Evolutionary conservation across 2,329 filamentous ascomycete species (phyloP), one percentile per base, ranked within the genome.

Genomic region (Sphaerulina musiva): DNA sequence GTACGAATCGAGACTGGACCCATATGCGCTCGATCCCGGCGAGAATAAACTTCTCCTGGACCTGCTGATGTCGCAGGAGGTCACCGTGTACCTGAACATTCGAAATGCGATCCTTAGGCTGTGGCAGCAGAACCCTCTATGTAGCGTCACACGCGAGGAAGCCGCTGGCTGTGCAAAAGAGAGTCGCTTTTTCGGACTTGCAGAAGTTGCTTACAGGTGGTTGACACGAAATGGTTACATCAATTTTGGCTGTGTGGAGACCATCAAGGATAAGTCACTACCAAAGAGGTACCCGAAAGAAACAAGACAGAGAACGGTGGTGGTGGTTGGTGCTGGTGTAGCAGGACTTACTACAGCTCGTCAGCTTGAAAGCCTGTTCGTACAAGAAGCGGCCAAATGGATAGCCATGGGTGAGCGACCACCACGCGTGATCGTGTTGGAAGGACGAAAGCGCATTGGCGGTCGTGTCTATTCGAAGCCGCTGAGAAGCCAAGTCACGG

Each of bases 1-100:
- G 51, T 89, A 95, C 70, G 86, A 88, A 7, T 96, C 89, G 40
- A 80, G 93, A 54, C 77, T 98, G 1, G 92, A 92, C 61, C 92
- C 93, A 0, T 97, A 93, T 70, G 84, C 87, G 9, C 74, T 98
- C 39, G 90, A 97, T 70, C 79, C 81, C 26, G 85, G 88, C 58
- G 93, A 98, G 70, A 91, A 96, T 68, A 76, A 80, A 55, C 78
- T 95, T 56, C 74, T 98, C 40, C 82, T 88, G 58, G 79, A 87
- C 58, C 85, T 95, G 64, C 83, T 98, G 62, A 95, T 86, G 66
- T 85, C 89, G 64, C 79, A 85, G 32, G 93, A 98, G 71, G 89
- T 96, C 61, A 96, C 92, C 2, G 88, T 89, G 10, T 98, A 98
- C 72, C 77, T 98, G 51, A 97, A 97, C 69, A 93, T 98, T 58